Evolutionary conservation across 1,139 yeast species (phyloP).

Genomic region (Yamadazyma blattariae): DNA sequence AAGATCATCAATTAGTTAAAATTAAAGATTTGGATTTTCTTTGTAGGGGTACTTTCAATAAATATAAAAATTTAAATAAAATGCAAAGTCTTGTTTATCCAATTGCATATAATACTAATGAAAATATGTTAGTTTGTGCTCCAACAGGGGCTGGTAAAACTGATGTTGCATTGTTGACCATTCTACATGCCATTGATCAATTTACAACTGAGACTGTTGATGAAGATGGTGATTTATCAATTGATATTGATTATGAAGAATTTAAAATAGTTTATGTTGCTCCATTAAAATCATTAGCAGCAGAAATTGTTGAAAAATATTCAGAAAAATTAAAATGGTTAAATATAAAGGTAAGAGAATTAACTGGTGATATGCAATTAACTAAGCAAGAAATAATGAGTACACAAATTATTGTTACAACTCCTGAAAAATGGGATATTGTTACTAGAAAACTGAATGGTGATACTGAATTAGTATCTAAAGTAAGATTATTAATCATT

Average conservation of each 20-base stretch:
- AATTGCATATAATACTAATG: conserved; percentile 89
- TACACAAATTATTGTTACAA: conserved; percentile 85
- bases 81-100: conserved; percentile 93
- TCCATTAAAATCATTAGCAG: conserved; percentile 93
- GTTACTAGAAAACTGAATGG: conserved; percentile 88
- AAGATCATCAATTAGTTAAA: conserved; percentile 54
- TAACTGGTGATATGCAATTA: conserved; percentile 86
- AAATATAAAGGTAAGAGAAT: conserved; percentile 80
- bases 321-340: conserved; percentile 76
- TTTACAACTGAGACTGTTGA: conserved; percentile 45
- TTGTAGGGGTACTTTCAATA: conserved; percentile 82
- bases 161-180: conserved; percentile 84
- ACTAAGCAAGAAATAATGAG: conserved; percentile 73
- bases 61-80: conserved; percentile 74
- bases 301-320: conserved; percentile 93
- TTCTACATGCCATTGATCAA: conserved; percentile 65
- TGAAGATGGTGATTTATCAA: conserved; percentile 47
- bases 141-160: conserved; percentile 99
- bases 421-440: conserved; percentile 98
- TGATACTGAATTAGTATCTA: conserved; percentile 81
- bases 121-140: conserved; percentile 95
- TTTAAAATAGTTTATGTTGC: conserved; percentile 89
- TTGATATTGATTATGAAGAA: conserved; percentile 65
- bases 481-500: conserved; percentile 80
- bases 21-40: conserved; percentile 66